Evolutionary conservation across 257 asterid species (phyloP).

Genomic region (Ocimum tenuiflorum): DNA sequence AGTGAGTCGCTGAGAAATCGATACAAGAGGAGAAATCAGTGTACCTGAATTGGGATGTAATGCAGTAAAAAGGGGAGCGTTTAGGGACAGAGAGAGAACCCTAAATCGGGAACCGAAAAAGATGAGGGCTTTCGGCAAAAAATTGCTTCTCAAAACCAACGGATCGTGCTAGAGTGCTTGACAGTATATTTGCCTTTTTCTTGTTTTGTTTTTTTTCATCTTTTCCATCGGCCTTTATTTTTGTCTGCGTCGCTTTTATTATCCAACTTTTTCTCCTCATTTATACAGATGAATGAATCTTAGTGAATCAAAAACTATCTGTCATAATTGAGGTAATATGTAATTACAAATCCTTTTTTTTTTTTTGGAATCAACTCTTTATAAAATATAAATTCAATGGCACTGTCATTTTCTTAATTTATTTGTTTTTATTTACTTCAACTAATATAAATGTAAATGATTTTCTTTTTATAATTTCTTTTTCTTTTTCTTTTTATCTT

Average conservation of each 20-base stretch:
- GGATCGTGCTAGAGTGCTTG: constrained; percentile 21
- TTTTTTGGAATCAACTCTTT: too few species aligned
- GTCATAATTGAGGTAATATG: neutral
- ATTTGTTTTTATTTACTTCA: too few species aligned
- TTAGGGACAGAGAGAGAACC: constrained; percentile 20
- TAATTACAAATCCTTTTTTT: neutral
- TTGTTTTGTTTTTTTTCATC: constrained; percentile 18
- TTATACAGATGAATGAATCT: constrained; percentile 7
- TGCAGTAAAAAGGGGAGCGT: constrained; percentile 3
- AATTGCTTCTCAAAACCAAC: constrained; percentile 17
- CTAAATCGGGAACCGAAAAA: constrained; percentile 26
- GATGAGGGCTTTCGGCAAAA: constrained; percentile 20
- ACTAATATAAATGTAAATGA: too few species aligned
- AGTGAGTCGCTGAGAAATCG: constrained; percentile 30
- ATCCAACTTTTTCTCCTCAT: neutral
- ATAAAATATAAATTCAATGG: too few species aligned
- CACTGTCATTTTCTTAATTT: too few species aligned
- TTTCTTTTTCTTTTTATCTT: too few species aligned
- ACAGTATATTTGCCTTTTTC: constrained; percentile 21
- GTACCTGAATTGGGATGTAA: constrained; percentile 9
- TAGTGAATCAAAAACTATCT: constrained; percentile 2
- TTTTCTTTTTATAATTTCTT: too few species aligned
- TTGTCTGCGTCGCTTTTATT: constrained; percentile 16
- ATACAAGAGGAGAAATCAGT: neutral
- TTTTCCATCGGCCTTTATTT: neutral